Conservation (phyloP, 176 grass and related monocot species). For the Elaeis guineensis region DNA sequence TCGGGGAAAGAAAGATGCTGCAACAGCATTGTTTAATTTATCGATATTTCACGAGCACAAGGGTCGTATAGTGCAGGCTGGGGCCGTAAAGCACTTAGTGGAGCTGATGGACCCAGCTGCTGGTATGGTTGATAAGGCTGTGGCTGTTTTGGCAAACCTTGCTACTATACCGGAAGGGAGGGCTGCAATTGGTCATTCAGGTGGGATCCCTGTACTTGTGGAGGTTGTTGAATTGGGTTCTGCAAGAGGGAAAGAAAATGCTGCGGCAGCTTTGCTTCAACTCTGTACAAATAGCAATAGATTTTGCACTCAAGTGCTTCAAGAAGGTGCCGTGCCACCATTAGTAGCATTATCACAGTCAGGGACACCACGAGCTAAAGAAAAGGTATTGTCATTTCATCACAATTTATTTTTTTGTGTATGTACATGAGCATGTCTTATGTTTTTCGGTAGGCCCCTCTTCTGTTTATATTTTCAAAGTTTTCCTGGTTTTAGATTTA, state of each 20-base stretch:
- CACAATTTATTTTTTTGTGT: slow-evolving; percentile 6
- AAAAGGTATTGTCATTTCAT: slow-evolving; percentile 43
- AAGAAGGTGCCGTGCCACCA: slow-evolving; percentile 80
- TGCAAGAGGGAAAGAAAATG: slow-evolving; percentile 68
- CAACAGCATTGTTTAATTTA: slow-evolving; percentile 74
- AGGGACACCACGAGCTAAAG: slow-evolving; percentile 73
- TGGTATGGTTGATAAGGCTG: slow-evolving; percentile 82
- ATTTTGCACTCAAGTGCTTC: slow-evolving; percentile 68
- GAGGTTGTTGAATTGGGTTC: slow-evolving; percentile 91
- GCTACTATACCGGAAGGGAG: slow-evolving; percentile 60
- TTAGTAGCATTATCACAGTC: slow-evolving; percentile 68
- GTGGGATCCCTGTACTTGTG: slow-evolving; percentile 60
- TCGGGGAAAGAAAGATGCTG: slow-evolving; percentile 78
- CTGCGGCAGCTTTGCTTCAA: slow-evolving; percentile 56
- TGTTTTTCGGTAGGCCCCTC: neutral
- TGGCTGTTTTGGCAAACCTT: slow-evolving; percentile 77
- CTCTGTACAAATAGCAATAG: slow-evolving; percentile 66
- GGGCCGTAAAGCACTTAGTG: slow-evolving; percentile 60
- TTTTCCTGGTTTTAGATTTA: no score
- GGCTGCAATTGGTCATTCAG: slow-evolving; percentile 43
- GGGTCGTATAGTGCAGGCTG: slow-evolving; percentile 58
- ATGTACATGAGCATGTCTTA: neutral
- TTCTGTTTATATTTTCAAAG: no score
- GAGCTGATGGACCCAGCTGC: slow-evolving; percentile 84
- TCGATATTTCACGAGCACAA: slow-evolving; percentile 83